Evolutionary conservation across 441 rosid species (phyloP).

Genomic region (Syzygium malaccense): DNA sequence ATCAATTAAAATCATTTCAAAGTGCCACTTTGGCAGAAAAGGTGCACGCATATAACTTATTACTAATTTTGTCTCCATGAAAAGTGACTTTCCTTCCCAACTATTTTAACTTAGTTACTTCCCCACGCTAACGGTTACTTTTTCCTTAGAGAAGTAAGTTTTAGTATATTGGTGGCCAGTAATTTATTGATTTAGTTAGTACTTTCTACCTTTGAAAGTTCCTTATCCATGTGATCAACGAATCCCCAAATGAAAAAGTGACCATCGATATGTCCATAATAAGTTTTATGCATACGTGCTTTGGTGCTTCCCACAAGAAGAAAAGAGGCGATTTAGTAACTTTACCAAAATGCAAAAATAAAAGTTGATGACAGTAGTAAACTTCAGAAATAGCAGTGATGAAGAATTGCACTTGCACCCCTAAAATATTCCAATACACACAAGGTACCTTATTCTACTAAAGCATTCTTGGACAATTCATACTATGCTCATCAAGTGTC

Average conservation of each 20-base stretch:
- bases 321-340: neutral
- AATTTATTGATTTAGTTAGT: neutral
- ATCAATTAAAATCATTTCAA: neutral
- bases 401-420: neutral
- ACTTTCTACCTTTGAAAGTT: neutral
- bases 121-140: neutral
- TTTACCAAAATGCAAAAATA: neutral
- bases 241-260: neutral
- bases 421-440: neutral
- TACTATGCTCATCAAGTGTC: neutral
- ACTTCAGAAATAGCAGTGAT: neutral
- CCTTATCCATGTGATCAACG: neutral
- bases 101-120: neutral
- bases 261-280: neutral
- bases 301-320: neutral
- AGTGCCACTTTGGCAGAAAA: neutral
- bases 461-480: neutral
- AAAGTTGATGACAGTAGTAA: neutral
- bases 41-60: neutral
- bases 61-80: neutral
- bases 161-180: neutral
- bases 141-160: neutral
- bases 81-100: neutral
- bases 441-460: neutral
- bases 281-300: neutral